Conservation (phyloP, 2,329 filamentous ascomycete genomes). For the Arthrobotrys entomopaga region DNA sequence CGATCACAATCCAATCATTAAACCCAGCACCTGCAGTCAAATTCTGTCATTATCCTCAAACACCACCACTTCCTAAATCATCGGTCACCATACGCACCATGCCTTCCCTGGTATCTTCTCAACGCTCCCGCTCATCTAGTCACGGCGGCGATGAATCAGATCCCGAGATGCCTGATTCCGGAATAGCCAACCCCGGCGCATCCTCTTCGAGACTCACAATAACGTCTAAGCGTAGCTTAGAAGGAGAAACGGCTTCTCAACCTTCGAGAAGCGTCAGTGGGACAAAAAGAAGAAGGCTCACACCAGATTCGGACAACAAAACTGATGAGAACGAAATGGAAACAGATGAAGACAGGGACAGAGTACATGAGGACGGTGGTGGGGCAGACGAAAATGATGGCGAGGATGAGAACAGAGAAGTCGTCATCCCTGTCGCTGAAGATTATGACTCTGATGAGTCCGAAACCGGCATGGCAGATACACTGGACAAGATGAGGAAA, state of each 20-base stretch:
- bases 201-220: slow-evolving; percentile 28
- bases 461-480: slow-evolving; percentile 46
- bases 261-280: background rate
- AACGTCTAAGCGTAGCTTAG: slow-evolving; percentile 29
- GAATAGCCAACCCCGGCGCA: background rate
- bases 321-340: background rate
- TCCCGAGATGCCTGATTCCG: background rate
- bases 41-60: too few relatives aligned
- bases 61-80: too few relatives aligned
- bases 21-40: too few relatives aligned
- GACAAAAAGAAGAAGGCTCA: slow-evolving; percentile 41
- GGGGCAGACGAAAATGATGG: background rate
- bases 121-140: slow-evolving; percentile 10
- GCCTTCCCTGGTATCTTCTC: slow-evolving; percentile 21
- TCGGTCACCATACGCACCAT: slow-evolving; percentile 11
- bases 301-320: slow-evolving; percentile 6
- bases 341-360: slow-evolving; percentile 2
- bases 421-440: slow-evolving; percentile 51
- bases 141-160: slow-evolving; percentile 1
- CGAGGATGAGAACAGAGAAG: slow-evolving; percentile 14
- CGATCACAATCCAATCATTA: too few relatives aligned
- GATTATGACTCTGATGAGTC: slow-evolving; percentile 53
- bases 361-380: background rate
- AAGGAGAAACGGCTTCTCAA: background rate
- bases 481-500: slow-evolving; percentile 55